Conservation (phyloP, 2,329 filamentous ascomycete species). For the Aspergillus tamarii region DNA sequence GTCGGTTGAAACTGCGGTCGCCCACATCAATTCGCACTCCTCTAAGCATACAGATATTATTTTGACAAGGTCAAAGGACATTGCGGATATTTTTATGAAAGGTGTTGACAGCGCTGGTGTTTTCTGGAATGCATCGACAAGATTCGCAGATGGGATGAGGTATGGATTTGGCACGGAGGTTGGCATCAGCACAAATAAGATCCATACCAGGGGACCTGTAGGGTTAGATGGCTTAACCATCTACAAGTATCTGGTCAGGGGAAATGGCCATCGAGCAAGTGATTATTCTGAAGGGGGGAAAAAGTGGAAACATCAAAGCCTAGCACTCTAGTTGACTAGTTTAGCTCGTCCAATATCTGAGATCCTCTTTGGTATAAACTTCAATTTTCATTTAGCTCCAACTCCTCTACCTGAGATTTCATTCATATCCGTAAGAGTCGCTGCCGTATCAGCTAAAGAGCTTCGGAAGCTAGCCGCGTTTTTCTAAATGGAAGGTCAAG, state of each 20-base stretch:
- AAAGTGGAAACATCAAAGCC: conserved; percentile 59
- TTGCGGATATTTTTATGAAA: conserved; percentile 81
- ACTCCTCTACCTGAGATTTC: conserved; percentile 17
- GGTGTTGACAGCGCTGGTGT: conserved; percentile 87
- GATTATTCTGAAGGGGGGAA: conserved; percentile 65
- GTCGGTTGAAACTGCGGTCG: conserved; percentile 70
- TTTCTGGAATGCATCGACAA: conserved; percentile 95
- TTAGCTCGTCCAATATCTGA: background rate
- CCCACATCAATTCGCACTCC: conserved; percentile 88
- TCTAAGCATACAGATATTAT: conserved; percentile 95
- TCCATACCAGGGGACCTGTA: conserved; percentile 90
- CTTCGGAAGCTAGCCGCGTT: conserved; percentile 1
- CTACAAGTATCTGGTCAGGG: conserved; percentile 92
- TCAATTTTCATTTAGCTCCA: conserved; percentile 23
- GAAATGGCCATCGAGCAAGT: conserved; percentile 77
- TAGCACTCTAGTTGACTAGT: conserved; percentile 36
- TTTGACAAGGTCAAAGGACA: conserved; percentile 68
- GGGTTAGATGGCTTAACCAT: conserved; percentile 94
- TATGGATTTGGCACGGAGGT: conserved; percentile 98
- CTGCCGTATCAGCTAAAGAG: conserved; percentile 6
- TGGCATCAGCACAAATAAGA: conserved; percentile 98
- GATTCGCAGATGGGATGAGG: conserved; percentile 94
- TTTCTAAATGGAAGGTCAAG: background rate
- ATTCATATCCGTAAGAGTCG: conserved; percentile 12
- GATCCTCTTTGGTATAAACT: conserved; percentile 5